Percentiles rank a stretch among this genome's conserved stretches.
These are phyloP conservation scores for Penicillium canariense DNA, from an alignment of 495 filamentous ascomycete species.

Conservation along the genomic window DNA sequence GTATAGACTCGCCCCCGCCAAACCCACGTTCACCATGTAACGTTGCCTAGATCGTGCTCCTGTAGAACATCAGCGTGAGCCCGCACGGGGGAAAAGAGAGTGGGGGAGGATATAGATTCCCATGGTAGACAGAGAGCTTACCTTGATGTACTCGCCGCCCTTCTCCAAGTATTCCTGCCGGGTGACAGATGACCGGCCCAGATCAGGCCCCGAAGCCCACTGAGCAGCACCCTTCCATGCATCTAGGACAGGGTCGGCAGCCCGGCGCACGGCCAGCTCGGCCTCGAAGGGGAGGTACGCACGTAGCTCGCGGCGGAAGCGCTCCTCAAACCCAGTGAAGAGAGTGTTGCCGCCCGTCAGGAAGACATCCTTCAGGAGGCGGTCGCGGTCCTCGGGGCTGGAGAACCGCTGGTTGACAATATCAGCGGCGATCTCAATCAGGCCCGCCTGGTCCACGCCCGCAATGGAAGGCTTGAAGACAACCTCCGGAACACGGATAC, in stretches of 20 bases:
- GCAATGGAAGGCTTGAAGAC: conserved; percentile 95
- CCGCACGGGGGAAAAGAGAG: not conserved
- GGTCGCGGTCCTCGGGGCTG: conserved; percentile 52
- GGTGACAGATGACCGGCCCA: conserved; percentile 50
- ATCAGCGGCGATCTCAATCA: conserved; percentile 83
- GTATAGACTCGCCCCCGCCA: not conserved
- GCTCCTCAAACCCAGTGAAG: conserved; percentile 82
- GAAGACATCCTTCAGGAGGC: conserved; percentile 82
- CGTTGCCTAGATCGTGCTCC: conserved; percentile 83
- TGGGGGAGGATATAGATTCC: not conserved
- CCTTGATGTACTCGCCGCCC: conserved; percentile 82
- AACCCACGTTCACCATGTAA: conserved; percentile 30
- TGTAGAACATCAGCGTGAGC: conserved; percentile 29
- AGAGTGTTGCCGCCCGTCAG: conserved; percentile 90
- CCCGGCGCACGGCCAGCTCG: conserved; percentile 62
- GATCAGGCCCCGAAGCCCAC: conserved; percentile 56
- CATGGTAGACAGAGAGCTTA: conserved; percentile 26
- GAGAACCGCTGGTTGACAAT: conserved; percentile 78
- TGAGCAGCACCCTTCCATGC: conserved; percentile 89
- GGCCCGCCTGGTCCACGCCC: conserved; percentile 89
- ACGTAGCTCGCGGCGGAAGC: conserved; percentile 68
- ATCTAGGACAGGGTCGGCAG: conserved; percentile 73
- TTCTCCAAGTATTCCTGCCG: conserved; percentile 81
- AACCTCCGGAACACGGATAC: conserved; percentile 93
- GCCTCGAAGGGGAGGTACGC: conserved; percentile 69